Conservation (phyloP, 1,284 basidiomycete genomes). For the Phlebopus sp. region DNA sequence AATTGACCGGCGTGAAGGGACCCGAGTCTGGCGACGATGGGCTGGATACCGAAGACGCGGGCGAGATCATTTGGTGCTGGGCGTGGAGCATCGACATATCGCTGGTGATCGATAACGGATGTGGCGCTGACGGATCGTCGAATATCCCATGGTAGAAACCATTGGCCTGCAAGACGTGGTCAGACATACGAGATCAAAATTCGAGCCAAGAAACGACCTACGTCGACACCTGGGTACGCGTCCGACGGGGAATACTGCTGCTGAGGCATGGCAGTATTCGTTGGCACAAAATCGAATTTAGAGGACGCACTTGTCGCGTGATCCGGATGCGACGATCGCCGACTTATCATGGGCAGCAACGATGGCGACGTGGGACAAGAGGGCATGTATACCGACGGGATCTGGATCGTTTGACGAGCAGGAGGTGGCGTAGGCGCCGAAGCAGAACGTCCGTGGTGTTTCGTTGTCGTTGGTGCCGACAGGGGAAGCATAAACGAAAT, state of each 20-base stretch:
- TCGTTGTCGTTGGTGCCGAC: slow-evolving; percentile 28
- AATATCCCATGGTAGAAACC: slow-evolving; percentile 22
- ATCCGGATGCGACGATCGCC: slow-evolving; percentile 49
- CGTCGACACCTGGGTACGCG: slow-evolving; percentile 20
- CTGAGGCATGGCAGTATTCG: slow-evolving; percentile 33
- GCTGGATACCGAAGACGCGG: slow-evolving; percentile 30
- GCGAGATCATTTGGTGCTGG: slow-evolving; percentile 27
- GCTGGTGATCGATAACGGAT: slow-evolving; percentile 29
- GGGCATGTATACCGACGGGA: slow-evolving; percentile 61
- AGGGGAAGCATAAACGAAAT: slow-evolving; percentile 58
- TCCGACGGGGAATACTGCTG: slow-evolving; percentile 26
- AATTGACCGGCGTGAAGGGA: slow-evolving; percentile 27
- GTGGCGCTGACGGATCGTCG: slow-evolving; percentile 31
- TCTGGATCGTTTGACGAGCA: slow-evolving; percentile 56
- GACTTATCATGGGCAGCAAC: slow-evolving; percentile 53
- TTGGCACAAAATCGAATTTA: slow-evolving; percentile 47
- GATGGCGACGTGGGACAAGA: slow-evolving; percentile 67
- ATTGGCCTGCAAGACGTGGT: slow-evolving; percentile 17
- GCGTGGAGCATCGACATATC: slow-evolving; percentile 21
- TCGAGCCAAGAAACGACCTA: slow-evolving; percentile 16
- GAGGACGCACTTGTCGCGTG: slow-evolving; percentile 38
- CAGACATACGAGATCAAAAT: background rate
- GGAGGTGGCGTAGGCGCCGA: slow-evolving; percentile 55
- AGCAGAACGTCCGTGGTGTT: slow-evolving; percentile 47
- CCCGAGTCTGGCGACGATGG: slow-evolving; percentile 27